phyloP scores from a whole-genome alignment of 2,329 filamentous ascomycete genomes.

The Phialophora macrospora region DNA sequence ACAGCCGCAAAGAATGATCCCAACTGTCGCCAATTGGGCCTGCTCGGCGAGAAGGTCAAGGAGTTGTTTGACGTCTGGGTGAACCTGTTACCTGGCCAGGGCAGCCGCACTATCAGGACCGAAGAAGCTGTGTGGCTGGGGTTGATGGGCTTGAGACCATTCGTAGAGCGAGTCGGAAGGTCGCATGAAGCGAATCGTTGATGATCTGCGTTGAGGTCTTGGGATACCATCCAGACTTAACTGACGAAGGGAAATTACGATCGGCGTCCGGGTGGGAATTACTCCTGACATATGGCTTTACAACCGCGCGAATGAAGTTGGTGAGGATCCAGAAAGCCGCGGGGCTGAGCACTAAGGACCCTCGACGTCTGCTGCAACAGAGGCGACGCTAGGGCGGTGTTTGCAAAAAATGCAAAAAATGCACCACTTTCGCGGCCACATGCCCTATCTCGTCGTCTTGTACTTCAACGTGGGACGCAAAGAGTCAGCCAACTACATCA shows the following conservation, averaged over 20 bases:
- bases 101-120: conserved; percentile 79
- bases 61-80: conserved; percentile 85
- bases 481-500: not conserved
- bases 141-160: conserved; percentile 65
- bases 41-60: conserved; percentile 66
- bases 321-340: not conserved
- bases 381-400: not conserved
- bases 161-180: conserved; percentile 18
- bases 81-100: conserved; percentile 78
- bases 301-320: not conserved
- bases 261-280: too few relatives aligned
- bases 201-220: not conserved
- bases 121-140: conserved; percentile 83
- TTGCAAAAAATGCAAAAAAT: not conserved
- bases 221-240: not conserved
- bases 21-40: conserved; percentile 64
- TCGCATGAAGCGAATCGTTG: not conserved
- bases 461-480: not conserved
- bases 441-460: not conserved
- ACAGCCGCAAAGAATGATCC: conserved; percentile 69
- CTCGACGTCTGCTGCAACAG: not conserved
- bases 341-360: not conserved
- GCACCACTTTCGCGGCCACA: not conserved
- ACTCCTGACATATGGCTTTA: not conserved
- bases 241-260: not conserved